phyloP scores from a whole-genome alignment of 805 yeast genomes.

The Vanderwaltozyma tropicalis region DNA sequence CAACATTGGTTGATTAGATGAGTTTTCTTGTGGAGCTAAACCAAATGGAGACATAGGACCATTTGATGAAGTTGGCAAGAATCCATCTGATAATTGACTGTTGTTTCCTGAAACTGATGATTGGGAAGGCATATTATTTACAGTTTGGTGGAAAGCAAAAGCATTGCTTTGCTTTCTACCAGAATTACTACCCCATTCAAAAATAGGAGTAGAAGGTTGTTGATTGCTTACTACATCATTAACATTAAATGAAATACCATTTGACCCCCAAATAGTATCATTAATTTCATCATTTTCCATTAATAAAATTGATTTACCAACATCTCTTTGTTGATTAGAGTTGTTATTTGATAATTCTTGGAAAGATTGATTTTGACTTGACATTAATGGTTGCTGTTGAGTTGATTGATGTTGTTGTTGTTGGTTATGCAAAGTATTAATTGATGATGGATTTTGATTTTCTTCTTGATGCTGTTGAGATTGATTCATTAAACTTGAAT shows the following conservation, averaged over 20 bases:
- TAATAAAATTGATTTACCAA: constrained; percentile 33
- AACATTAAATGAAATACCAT: constrained; percentile 21
- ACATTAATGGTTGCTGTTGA: constrained; percentile 6
- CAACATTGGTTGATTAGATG: not conserved
- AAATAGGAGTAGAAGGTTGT: constrained; percentile 24
- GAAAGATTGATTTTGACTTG: constrained; percentile 5
- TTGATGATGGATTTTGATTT: not conserved
- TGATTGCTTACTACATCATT: constrained; percentile 10
- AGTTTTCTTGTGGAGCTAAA: not conserved
- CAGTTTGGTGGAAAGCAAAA: constrained; percentile 1
- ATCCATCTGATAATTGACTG: constrained; percentile 2
- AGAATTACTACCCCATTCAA: constrained; percentile 22
- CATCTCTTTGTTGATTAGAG: constrained; percentile 23
- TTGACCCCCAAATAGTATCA: constrained; percentile 29
- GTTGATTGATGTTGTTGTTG: not conserved
- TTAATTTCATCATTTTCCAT: constrained; percentile 32
- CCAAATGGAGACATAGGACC: constrained; percentile 1
- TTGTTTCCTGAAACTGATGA: not conserved
- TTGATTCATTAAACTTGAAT: constrained; percentile 6
- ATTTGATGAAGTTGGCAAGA: constrained; percentile 1
- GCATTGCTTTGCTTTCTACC: constrained; percentile 9
- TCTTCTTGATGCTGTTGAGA: constrained; percentile 3
- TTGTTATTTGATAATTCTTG: constrained; percentile 2
- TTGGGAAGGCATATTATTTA: not conserved
- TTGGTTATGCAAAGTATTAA: not conserved